These are phyloP conservation scores for Penicillium pancosmium DNA, from an alignment of 495 filamentous ascomycete genomes.

Conservation along the genomic window DNA sequence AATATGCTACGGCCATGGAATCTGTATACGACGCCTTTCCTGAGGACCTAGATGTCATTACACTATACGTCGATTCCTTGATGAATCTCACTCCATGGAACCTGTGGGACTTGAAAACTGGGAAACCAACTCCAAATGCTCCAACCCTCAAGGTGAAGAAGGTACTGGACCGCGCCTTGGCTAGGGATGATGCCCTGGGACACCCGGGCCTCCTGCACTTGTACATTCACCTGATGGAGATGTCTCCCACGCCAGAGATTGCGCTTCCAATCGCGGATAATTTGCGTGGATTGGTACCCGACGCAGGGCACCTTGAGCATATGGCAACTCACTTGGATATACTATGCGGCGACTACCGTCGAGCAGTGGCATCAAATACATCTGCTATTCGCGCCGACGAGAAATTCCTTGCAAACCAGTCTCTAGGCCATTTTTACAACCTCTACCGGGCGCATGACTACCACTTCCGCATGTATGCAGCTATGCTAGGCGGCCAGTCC, in stretches of 20 bases:
- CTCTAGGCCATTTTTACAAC: constrained; percentile 65
- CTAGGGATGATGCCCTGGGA: constrained; percentile 36
- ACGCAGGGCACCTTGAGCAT: constrained; percentile 71
- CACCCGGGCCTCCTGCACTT: constrained; percentile 70
- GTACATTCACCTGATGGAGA: constrained; percentile 77
- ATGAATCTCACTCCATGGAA: constrained; percentile 73
- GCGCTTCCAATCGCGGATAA: constrained; percentile 59
- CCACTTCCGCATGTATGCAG: constrained; percentile 70
- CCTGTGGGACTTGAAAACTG: constrained; percentile 64
- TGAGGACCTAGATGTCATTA: constrained; percentile 61
- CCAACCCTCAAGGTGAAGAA: constrained; percentile 59
- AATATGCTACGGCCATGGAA: constrained; percentile 64
- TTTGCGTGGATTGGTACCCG: constrained; percentile 63
- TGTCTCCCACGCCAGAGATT: constrained; percentile 63
- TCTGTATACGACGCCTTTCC: constrained; percentile 54
- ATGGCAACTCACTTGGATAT: constrained; percentile 74
- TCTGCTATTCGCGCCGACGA: constrained; percentile 66
- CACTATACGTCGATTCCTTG: constrained; percentile 65
- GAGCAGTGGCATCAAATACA: constrained; percentile 61
- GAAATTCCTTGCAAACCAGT: constrained; percentile 54
- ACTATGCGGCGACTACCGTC: constrained; percentile 66
- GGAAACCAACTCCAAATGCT: constrained; percentile 54
- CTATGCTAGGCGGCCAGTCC: constrained; percentile 68
- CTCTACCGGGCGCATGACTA: constrained; percentile 68
- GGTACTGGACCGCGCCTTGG: constrained; percentile 56